phyloP scores from a whole-genome alignment of 2,329 filamentous ascomycete genomes.

The Harringtonia lauricola region DNA sequence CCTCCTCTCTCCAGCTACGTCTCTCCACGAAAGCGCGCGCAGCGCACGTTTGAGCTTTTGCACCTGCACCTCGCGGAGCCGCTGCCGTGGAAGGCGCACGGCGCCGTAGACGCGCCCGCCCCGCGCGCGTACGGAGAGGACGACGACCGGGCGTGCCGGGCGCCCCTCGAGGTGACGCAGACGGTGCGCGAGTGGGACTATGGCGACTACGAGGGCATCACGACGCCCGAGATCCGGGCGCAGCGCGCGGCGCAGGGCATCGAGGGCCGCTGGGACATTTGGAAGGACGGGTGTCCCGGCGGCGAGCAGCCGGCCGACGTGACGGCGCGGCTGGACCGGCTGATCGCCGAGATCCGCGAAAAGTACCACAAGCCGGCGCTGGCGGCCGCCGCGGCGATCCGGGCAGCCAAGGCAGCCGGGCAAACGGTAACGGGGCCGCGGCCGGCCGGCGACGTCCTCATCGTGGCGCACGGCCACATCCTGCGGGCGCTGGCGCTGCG shows the following conservation, averaged over 20 bases:
- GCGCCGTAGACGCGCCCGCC: conserved; percentile 18
- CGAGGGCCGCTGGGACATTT: conserved; percentile 65
- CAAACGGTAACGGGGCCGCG: conserved; percentile 25
- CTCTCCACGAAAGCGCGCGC: conserved; percentile 73
- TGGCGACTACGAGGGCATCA: conserved; percentile 76
- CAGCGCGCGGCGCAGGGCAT: conserved; percentile 45
- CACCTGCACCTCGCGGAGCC: conserved; percentile 57
- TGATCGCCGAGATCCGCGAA: conserved; percentile 65
- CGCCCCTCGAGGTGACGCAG: conserved; percentile 55
- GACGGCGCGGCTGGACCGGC: conserved; percentile 56
- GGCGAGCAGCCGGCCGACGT: conserved; percentile 74
- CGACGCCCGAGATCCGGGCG: conserved; percentile 55
- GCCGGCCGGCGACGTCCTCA: conserved; percentile 50
- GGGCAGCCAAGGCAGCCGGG: conserved; percentile 33
- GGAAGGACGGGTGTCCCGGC: conserved; percentile 76
- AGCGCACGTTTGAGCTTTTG: conserved; percentile 82
- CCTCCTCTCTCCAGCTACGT: conserved; percentile 50
- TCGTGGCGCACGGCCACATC: conserved; percentile 88
- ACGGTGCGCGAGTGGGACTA: conserved; percentile 82
- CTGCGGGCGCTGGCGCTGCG: conserved; percentile 78
- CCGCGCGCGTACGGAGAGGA: conserved; percentile 6
- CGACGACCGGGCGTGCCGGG: conserved; percentile 36
- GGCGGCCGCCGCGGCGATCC: conserved; percentile 11
- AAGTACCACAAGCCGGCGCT: conserved; percentile 41
- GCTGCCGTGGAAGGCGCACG: conserved; percentile 57